phyloP scores from a whole-genome alignment of 441 rosid genomes.

The Geranium incanum region DNA sequence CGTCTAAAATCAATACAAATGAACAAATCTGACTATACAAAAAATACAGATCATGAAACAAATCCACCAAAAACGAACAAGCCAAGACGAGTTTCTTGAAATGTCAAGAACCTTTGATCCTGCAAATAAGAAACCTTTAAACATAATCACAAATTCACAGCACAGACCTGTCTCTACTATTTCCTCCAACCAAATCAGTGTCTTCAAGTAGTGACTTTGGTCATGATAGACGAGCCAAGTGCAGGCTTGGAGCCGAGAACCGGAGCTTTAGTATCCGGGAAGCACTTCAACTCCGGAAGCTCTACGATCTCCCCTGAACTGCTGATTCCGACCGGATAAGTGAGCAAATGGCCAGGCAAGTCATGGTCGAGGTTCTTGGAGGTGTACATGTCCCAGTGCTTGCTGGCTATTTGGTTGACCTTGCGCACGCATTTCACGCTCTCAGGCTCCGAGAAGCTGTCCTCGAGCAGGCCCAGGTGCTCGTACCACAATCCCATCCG shows the following conservation, averaged over 20 bases:
- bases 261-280: slow-evolving; percentile 27
- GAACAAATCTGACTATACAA: not conserved
- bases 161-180: not conserved
- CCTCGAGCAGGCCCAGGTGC: slow-evolving; percentile 20
- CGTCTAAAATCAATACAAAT: not conserved
- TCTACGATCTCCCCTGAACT: slow-evolving; percentile 18
- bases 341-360: slow-evolving; percentile 26
- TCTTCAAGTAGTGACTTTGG: not conserved
- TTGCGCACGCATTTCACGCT: slow-evolving; percentile 22
- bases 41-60: not conserved
- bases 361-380: slow-evolving; percentile 15
- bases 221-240: not conserved
- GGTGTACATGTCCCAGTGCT: slow-evolving; percentile 21
- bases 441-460: slow-evolving; percentile 20
- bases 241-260: slow-evolving; percentile 23
- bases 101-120: not conserved
- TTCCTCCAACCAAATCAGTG: not conserved
- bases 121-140: not conserved
- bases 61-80: not conserved
- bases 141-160: not conserved
- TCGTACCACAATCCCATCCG: slow-evolving; percentile 29
- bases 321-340: slow-evolving; percentile 19
- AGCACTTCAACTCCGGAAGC: slow-evolving; percentile 18
- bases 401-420: slow-evolving; percentile 22
- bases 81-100: not conserved